A percentile compares a stretch with the other conserved stretches of the same genome.
phyloP scores from a whole-genome alignment of 2,329 filamentous ascomycete species.

The Colletotrichum sp. region DNA sequence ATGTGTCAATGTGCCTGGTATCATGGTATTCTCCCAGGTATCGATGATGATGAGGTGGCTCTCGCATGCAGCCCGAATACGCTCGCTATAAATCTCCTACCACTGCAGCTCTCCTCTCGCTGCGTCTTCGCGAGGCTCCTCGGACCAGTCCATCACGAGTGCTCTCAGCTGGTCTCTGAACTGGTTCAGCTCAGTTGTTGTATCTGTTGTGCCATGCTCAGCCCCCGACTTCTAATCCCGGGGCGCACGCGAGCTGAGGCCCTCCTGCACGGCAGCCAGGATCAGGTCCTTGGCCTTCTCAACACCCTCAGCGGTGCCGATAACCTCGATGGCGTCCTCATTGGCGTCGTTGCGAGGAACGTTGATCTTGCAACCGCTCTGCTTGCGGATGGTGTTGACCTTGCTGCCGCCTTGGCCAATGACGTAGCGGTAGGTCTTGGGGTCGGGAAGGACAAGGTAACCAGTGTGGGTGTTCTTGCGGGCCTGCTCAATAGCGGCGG shows the following conservation, averaged over 20 bases:
- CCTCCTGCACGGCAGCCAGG: conserved; percentile 78
- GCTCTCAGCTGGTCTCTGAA: background rate
- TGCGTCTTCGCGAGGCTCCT: background rate
- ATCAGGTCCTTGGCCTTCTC: conserved; percentile 91
- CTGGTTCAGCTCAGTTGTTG: background rate
- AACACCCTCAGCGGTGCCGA: conserved; percentile 78
- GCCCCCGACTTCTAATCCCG: conserved; percentile 9
- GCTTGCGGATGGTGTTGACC: conserved; percentile 90
- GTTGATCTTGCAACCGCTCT: conserved; percentile 92
- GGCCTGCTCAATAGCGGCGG: conserved; percentile 75
- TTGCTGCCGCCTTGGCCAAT: conserved; percentile 89
- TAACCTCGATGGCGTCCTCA: conserved; percentile 88
- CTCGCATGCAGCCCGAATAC: background rate
- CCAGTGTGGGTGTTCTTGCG: conserved; percentile 75
- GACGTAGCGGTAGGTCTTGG: conserved; percentile 86
- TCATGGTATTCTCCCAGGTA: background rate
- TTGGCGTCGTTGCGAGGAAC: conserved; percentile 81
- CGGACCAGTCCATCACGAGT: background rate
- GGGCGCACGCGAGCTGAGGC: conserved; percentile 34
- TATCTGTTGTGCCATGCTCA: background rate
- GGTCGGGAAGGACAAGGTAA: conserved; percentile 89
- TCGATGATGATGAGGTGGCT: background rate
- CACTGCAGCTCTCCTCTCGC: background rate
- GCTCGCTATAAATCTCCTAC: background rate
- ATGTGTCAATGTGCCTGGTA: background rate